phyloP scores from a whole-genome alignment of 352 stramenopile genomes.

The Phytopythium ostracodes region DNA sequence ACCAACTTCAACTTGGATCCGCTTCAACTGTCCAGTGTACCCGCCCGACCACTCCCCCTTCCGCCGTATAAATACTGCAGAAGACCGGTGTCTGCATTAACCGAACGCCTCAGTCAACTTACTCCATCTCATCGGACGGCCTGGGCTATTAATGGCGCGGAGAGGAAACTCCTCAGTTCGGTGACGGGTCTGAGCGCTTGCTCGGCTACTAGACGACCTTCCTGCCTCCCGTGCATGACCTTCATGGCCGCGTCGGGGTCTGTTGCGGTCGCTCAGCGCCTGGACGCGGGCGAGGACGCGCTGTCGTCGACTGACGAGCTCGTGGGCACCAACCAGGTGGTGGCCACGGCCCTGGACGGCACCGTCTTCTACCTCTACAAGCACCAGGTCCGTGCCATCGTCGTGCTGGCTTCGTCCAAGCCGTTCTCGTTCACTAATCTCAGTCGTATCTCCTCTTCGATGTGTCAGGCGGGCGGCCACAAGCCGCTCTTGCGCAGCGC shows the following conservation, averaged over 20 bases:
- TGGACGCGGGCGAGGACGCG: not conserved
- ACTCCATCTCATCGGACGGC: not conserved
- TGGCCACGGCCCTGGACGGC: conserved; percentile 60
- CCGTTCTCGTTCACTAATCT: not conserved
- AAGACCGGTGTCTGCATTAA: not conserved
- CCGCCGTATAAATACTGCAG: no score
- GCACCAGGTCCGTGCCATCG: conserved; percentile 46
- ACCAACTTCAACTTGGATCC: conserved; percentile 24
- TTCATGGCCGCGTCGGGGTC: not conserved
- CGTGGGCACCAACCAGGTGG: conserved; percentile 44
- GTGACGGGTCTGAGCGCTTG: not conserved
- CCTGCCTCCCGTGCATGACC: not conserved
- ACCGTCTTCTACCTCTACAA: conserved; percentile 77
- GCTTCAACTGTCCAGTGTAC: conserved; percentile 8
- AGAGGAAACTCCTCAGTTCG: not conserved
- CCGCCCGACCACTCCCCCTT: no score
- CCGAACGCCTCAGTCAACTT: no score
- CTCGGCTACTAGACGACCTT: not conserved
- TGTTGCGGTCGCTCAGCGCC: not conserved
- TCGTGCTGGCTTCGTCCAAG: conserved; percentile 1
- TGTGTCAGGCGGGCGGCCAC: conserved; percentile 56
- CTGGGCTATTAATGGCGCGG: not conserved
- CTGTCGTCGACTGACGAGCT: conserved; percentile 11
- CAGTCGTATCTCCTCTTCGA: not conserved
- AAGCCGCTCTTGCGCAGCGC: conserved; percentile 66